Evolutionary conservation across 1,284 basidiomycete species (phyloP), one percentile per base, ranked within the genome.

Genomic region (Cryptococcus sp.): DNA sequence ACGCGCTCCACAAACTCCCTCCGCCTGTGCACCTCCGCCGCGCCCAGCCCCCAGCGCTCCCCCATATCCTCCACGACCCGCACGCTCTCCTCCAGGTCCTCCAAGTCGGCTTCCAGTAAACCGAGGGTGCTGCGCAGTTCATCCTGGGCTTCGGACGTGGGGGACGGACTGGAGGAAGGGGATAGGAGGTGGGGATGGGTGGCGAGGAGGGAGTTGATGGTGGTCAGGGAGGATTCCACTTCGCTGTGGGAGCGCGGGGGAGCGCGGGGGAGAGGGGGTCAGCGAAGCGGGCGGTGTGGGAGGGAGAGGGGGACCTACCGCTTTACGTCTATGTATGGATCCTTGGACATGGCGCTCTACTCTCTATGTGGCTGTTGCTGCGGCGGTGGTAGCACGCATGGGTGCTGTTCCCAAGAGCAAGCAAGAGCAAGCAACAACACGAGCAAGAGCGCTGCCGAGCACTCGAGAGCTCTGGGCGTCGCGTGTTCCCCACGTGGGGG

Each of bases 11-110:
- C 87, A 67, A 93, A 93, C 55, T 79, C 80, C 55, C 88, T 80
- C 51, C 91, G 81, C 55, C 84, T 80, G 46, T 81, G 79, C 8
- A 95, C 87, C 69, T 94, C 90, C 24, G 76, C 68, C 42, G 87
- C 84, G 46, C 85, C 83, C 40, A 95, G 80, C 2, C 89, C 89
- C 75, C 93, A 93, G 72, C 87, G 80, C n/a, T 87, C 83, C 5
- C 89, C 86, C 39, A 87, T 89, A 0, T 84, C 86, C 21, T 85
- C 83, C 64, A 93, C 90, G 4, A 89, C 88, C 83, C 84, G 85
- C 28, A 95, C 90, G 64, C 89, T 91, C 69, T 91, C 89, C 52
- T 93, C 91, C 20, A 95, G 77, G 68, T 91, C 91, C 59, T 91
- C 88, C 28, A 93, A 71, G 77, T 95, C 91, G 0, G 87, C 85